Base-by-base conservation (phyloP, 306 rosid genomes). In the Dalbergia cultrata region DNA sequence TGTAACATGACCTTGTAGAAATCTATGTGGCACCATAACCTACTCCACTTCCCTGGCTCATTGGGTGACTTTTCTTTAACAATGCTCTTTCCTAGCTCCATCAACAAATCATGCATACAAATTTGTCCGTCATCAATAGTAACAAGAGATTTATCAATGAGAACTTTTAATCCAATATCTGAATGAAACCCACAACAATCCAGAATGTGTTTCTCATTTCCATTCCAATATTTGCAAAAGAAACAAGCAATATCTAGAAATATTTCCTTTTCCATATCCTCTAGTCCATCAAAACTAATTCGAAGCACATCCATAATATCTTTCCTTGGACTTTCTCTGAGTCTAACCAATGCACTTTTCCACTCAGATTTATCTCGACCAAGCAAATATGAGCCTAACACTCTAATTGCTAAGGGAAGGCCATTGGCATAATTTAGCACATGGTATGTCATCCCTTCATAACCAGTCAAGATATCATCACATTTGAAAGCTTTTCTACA, bases 191-290 rank as follows among this genome's bases (percentile, higher is more conserved):
- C 77, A 31, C 72, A 54, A 35, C 5, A 0, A 14, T 49, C 12
- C 39, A 58, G 3, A 59, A 69, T 0, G 0, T 13, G 0, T 33
- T 1, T 59, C 31, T 17, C 52, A 13, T 13, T 0, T 4, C 5
- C 2, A 0, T 7, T 2, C 2, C 7, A 16, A 0, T 0, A 0
- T 0, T 4, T 0, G 1, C 0, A 0, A 21, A 37, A 59, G 39
- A 69, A 70, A 79, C 76, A 79, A 8, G 82, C 78, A 50, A 50
- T 63, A 52, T 79, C 78, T 9, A 80, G 43, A 62, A 62, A 62
- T 6, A 62, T 12, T 16, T 35, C 69, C 4, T 65, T 65, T 16
- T 65, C 70, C 22, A 0, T 8, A 13, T 8, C 13, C 26, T 65
- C 31, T 2, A 65, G 31, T 8, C 52, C 67, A 6, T 62, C 44